Base-by-base conservation (phyloP, 768 basidiomycete species). In the Rhizopogon rudus region DNA sequence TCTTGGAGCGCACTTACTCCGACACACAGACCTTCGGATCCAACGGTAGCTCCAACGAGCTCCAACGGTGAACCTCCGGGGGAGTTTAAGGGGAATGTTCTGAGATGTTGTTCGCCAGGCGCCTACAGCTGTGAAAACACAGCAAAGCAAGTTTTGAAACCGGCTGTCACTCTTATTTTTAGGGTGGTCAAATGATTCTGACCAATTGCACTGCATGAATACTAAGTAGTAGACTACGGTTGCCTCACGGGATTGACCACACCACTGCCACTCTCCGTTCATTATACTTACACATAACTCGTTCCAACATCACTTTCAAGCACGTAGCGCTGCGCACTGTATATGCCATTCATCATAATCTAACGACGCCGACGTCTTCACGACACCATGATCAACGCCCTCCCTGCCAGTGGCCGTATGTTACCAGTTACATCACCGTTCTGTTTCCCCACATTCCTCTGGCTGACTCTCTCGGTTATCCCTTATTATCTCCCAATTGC, bases 341-440 rank as follows among this genome's bases (percentile, higher is more conserved):
- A n/a, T 16, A 55, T 52, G 40, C 35, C n/a, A 25, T 7, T 17
- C 22, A 33, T 3, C 31, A 40, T 52, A 55, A 40, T 17, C 12
- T 55, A 40, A 52, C 54, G 37, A 53, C 31, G 17, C 28, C 54
- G 37, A 53, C 31, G 17, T 37, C 10, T 17, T 55, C 51, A 55
- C 40, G 54, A 55, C 51, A 55, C 48, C 33, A 48, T 14, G 3
- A 52, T 40, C 33, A 54, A n/a, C 20, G 3, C 31, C 13, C 13
- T 49, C 16, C 14, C 12, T 28, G 4, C 25, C 25, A 25, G 25
- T 25, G n/a, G 6, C 20, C 14, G 8, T 35, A 9, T 53, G 35
- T 25, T 40, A 29, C 22, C 40, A 17, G n/a, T 25, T n/a, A 9
- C 20, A 17, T 9, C 6, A 22, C 17, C 25, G 14, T 20, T 25